A percentile compares a stretch with the other conserved stretches of the same genome.
Evolutionary conservation across 805 yeast species (phyloP).

Genomic region (Kodamaea kakaduensis): DNA sequence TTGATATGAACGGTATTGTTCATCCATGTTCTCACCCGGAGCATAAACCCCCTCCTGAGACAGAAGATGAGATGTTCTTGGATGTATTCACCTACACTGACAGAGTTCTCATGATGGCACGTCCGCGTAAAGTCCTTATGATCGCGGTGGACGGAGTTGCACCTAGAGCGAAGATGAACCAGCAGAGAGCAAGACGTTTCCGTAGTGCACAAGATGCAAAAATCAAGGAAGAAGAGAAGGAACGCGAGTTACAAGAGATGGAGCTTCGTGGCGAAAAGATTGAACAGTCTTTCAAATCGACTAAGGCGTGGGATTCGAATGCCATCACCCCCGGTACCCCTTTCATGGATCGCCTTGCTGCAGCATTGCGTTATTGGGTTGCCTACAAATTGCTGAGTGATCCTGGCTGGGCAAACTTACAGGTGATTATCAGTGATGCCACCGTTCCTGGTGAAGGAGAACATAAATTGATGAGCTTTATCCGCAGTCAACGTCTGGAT

Average conservation of each 20-base stretch:
- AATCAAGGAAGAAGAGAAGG: conserved; percentile 68
- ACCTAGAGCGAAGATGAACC: conserved; percentile 97
- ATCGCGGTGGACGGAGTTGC: conserved; percentile 99
- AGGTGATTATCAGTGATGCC: conserved; percentile 90
- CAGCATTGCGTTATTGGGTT: conserved; percentile 83
- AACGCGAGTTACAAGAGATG: conserved; percentile 52
- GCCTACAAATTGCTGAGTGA: conserved; percentile 83
- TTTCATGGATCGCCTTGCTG: conserved; percentile 88
- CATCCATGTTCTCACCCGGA: conserved; percentile 99
- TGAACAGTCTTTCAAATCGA: conserved; percentile 68
- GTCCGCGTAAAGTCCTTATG: conserved; percentile 88
- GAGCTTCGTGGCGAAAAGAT: conserved; percentile 68
- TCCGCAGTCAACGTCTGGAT: conserved; percentile 83
- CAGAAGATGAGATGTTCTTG: conserved; percentile 94
- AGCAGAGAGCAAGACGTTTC: conserved; percentile 90
- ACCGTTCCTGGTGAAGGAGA: conserved; percentile 99
- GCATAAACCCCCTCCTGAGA: conserved; percentile 90
- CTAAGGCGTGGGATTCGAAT: conserved; percentile 89
- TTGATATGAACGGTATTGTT: conserved; percentile 98
- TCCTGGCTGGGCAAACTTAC: conserved; percentile 89
- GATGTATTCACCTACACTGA: conserved; percentile 93
- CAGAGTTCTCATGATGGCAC: conserved; percentile 85
- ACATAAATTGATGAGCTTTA: conserved; percentile 95
- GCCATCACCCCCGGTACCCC: conserved; percentile 99
- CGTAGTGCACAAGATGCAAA: conserved; percentile 88